Evolutionary conservation across 768 basidiomycete genomes (phyloP), one percentile per base, ranked within the genome.

Genomic region (Podaxis carcinomalis): DNA sequence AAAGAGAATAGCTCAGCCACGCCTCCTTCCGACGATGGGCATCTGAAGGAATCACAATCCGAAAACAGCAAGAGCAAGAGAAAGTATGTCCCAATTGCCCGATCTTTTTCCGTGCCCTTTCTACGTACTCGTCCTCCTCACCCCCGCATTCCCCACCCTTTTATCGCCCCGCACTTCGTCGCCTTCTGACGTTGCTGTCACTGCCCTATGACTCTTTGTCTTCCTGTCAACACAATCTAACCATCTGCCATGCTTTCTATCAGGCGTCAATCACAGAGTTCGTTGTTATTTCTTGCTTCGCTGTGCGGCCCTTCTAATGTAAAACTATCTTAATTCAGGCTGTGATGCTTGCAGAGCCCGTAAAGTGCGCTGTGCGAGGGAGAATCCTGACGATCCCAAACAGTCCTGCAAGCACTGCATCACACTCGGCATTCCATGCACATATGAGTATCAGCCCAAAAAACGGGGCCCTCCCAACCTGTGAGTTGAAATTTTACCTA

Each of bases 391-490:
- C 64, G 89, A 90, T 69, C 77, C 83, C 9, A 89, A 87, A 72
- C 85, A 85, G 64, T 80, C 88, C 6, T 94, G 92, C 88, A 93
- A 91, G 70, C 92, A 94, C 69, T 95, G 92, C 71, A 79, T 89
- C 66, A 82, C 88, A 0, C 84, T 95, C 53, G 88, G 86, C 19
- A 89, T 94, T 52, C 83, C 86, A 4, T 95, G 94, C 72, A 93
- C 90, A 0, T 96, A 95, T 66, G 90, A 93, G 69, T 95, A 95
- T 71, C 90, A 92, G 70, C 94, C 94, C 19, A 94, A 94, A 80
- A 95, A 95, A 74, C 80, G 94, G 59, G 94, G 94, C 0, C 94
- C 94, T 2, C 94, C 93, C 1, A 95, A 95, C 73, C 79, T 94
- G 90, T 95, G 73, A 73, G 86, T 68, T 49, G 59, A 68, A 27